These are phyloP conservation scores for Erigeron philadelphicus DNA, from an alignment of 140 eudicot genomes.

Conservation along the genomic window DNA sequence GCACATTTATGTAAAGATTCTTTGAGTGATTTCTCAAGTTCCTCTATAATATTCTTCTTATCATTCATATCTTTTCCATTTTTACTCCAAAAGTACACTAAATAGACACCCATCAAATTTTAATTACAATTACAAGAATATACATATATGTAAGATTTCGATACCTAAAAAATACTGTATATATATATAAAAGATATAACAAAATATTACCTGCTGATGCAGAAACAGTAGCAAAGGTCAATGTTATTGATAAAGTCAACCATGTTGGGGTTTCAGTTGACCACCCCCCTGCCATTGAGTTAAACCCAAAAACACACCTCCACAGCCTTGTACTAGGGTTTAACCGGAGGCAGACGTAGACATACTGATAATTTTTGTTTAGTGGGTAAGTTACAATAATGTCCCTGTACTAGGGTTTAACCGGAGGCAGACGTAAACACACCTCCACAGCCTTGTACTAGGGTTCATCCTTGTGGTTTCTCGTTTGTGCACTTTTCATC, in stretches of 20 bases:
- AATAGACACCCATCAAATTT: background rate
- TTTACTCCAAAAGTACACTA: conserved; percentile 50
- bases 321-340: conserved; percentile 9
- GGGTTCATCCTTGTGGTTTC: no score
- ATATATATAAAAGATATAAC: background rate
- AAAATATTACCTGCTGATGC: conserved; percentile 28
- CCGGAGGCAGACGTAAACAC: no score
- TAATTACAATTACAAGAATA: no score
- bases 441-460: no score
- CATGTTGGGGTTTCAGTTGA: conserved; percentile 41
- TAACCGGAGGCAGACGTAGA: background rate
- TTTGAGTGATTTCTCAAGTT: conserved; percentile 54
- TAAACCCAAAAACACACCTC: background rate
- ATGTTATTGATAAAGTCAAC: conserved; percentile 37
- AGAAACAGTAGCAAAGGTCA: conserved; percentile 44
- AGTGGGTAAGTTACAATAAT: background rate
- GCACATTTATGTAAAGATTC: conserved; percentile 52
- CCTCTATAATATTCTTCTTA: conserved; percentile 25
- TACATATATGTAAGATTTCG: no score
- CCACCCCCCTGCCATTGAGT: conserved; percentile 24
- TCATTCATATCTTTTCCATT: conserved; percentile 27
- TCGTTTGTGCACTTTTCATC: no score
- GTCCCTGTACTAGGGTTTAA: conserved; percentile 21
- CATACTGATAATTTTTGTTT: background rate
- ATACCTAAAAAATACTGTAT: no score